phyloP scores from a whole-genome alignment of 192 early-diverging fungal genomes.

The Backusella mclennaniae region DNA sequence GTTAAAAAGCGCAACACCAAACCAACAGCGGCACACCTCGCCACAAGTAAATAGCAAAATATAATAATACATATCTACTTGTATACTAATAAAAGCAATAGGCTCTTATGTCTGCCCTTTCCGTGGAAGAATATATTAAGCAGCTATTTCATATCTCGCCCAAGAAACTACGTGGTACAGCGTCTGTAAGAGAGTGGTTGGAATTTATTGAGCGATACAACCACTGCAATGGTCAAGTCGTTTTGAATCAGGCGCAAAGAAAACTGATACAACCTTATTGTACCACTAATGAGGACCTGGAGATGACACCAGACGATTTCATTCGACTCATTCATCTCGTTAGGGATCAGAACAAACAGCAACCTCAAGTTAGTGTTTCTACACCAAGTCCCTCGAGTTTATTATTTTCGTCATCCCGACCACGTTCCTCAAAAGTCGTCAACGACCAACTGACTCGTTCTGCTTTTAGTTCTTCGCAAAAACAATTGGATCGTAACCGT shows the following conservation, averaged over 20 bases:
- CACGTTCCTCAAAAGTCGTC: conserved; percentile 4
- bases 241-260: conserved; percentile 30
- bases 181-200: background rate
- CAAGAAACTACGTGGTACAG: background rate
- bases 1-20: background rate
- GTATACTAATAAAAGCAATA: background rate
- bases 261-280: conserved; percentile 24
- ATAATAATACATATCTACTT: background rate
- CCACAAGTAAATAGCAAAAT: background rate
- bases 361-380: background rate
- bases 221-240: background rate
- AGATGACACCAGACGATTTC: conserved; percentile 37
- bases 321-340: conserved; percentile 23
- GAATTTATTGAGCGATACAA: conserved; percentile 26
- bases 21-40: background rate
- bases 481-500: background rate
- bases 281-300: conserved; percentile 30
- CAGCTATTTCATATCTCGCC: background rate
- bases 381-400: background rate
- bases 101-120: background rate
- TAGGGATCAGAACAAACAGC: background rate
- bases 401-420: background rate
- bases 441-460: background rate
- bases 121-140: background rate
- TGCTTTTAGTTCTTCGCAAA: background rate